These are phyloP conservation scores for Hevea brasiliensis DNA, from an alignment of 345 rosid species.

Conservation along the genomic window DNA sequence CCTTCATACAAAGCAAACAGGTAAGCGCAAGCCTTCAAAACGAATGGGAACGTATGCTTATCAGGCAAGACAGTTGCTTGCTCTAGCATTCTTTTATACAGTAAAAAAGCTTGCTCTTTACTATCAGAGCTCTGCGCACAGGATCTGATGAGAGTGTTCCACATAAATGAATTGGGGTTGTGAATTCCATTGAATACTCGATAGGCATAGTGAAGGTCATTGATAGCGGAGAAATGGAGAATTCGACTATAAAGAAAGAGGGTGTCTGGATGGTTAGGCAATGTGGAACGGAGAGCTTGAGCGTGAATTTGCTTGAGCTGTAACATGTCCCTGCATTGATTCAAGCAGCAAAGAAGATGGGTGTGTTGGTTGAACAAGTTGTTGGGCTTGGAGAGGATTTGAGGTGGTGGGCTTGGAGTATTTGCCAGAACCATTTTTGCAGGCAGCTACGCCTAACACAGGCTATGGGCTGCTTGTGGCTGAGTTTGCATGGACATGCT, in stretches of 20 bases:
- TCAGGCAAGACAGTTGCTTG: constrained; percentile 53
- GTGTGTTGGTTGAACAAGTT: constrained; percentile 26
- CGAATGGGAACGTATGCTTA: constrained; percentile 80
- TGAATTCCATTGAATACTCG: constrained; percentile 48
- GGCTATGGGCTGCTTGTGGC: no score
- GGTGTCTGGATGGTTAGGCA: constrained; percentile 39
- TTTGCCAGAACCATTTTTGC: constrained; percentile 35
- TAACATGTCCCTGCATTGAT: constrained; percentile 51
- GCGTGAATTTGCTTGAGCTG: constrained; percentile 80
- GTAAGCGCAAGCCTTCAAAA: constrained; percentile 75
- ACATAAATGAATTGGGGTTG: constrained; percentile 64
- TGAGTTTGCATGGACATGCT: no score
- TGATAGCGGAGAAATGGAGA: constrained; percentile 51
- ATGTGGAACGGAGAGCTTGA: constrained; percentile 52
- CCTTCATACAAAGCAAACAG: constrained; percentile 62
- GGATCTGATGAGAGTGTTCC: constrained; percentile 85
- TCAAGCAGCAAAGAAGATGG: constrained; percentile 41
- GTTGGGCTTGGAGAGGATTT: constrained; percentile 23
- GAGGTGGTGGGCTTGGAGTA: constrained; percentile 37
- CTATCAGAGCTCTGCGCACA: constrained; percentile 47
- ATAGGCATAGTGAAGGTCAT: constrained; percentile 51
- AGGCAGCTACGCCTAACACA: no score
- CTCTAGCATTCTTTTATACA: constrained; percentile 55
- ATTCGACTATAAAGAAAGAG: constrained; percentile 59
- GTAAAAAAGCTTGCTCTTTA: constrained; percentile 53